Base-by-base conservation (phyloP, 129 eudicot genomes). In the Flaveria sonorensis region DNA sequence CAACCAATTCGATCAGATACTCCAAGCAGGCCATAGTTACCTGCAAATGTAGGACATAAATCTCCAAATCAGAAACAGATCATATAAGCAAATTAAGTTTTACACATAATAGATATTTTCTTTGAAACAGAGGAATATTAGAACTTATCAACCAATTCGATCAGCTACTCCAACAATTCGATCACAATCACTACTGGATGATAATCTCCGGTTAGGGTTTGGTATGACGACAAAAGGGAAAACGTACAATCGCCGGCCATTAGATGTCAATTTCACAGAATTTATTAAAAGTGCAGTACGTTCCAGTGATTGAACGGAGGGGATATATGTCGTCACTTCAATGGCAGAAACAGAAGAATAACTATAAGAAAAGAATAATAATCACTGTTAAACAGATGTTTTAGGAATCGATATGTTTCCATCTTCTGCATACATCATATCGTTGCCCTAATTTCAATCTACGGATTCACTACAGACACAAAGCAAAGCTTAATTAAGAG, bases 21-120 rank as follows among this genome's bases (percentile, higher is more conserved):
- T 67, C 96, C 99, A 83, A 89, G 84, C 96, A 93, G 87, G 30
- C 93, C 88, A 60, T 91, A 3, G 97, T 28, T 28, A 28, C 32
- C 4, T 28, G 32, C 32, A 28, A 28, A 2, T 28, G 30, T 26
- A 26, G 30, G 30, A 26, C 30, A 26, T 26, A 26, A 26, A 26
- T 26, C 30, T 26, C 30, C 2, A 26, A 26, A 26, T 26, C 3
- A 28, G 32, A 3, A 28, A 28, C 32, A 28, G 32, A 28, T 26
- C 30, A 28, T 4, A 28, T 3, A 28, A 4, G 32, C 4, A 28
- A 4, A 4, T 28, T 28, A 28, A 4, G 0, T 3, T 28, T 3
- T 28, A 2, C 5, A 28, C 30, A 26, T 26, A 26, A 26, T 26
- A 26, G 30, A n/a, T n/a, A n/a, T n/a, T 2, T 26, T 3, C 30